Conservation (phyloP, 1,284 basidiomycete genomes). For the Fomitopsis palustris region DNA sequence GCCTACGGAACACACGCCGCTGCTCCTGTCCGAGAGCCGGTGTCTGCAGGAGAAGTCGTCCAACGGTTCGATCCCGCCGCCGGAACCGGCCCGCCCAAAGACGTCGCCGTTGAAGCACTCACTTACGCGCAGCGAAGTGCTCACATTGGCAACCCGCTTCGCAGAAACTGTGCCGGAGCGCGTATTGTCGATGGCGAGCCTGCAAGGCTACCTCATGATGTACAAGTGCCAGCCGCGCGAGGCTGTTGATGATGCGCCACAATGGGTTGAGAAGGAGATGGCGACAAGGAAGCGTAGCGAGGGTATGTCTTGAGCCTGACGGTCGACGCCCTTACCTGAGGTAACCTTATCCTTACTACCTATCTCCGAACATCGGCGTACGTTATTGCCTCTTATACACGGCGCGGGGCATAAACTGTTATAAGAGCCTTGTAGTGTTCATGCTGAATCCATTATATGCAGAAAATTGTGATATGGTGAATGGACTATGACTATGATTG, state of each 20-base stretch:
- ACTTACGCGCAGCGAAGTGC: neutral
- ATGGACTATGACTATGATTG: no score
- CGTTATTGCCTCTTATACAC: no score
- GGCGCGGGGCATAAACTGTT: no score
- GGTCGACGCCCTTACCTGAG: no score
- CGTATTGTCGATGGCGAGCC: conserved; percentile 67
- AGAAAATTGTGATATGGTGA: no score
- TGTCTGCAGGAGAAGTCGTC: conserved; percentile 12
- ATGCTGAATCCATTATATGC: no score
- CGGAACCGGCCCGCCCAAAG: conserved; percentile 31
- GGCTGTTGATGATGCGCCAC: conserved; percentile 40
- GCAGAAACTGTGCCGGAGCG: conserved; percentile 56
- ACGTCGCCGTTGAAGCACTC: conserved; percentile 2
- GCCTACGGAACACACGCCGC: no score
- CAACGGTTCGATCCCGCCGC: neutral
- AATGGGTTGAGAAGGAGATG: conserved; percentile 26
- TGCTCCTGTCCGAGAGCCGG: neutral
- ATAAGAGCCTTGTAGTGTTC: no score
- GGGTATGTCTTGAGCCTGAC: neutral
- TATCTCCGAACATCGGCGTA: no score
- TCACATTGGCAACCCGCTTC: conserved; percentile 53
- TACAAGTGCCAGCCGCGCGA: conserved; percentile 60
- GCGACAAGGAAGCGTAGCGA: neutral
- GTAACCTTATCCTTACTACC: no score
- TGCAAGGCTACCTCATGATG: conserved; percentile 74